Evolutionary conservation across 352 stramenopile species (phyloP).

Genomic region (Globisporangium carolinianum): DNA sequence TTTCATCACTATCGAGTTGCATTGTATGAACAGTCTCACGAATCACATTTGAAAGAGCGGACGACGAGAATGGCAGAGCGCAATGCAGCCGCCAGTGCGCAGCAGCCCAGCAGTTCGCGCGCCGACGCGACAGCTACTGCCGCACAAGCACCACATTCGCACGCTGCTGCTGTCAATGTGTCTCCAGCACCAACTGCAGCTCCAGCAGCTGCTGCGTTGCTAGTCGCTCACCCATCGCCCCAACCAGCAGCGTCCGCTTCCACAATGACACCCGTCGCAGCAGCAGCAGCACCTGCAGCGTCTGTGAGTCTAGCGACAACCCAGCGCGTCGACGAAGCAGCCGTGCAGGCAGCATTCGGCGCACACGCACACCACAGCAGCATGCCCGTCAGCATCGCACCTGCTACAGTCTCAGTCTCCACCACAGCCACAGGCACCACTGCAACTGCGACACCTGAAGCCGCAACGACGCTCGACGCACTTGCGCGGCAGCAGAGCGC

Average conservation of each 20-base stretch:
- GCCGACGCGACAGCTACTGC: not conserved
- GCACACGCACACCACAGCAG: conserved; percentile 5
- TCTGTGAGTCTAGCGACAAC: too few species aligned
- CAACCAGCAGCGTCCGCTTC: not conserved
- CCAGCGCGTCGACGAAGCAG: not conserved
- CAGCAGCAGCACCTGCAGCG: not conserved
- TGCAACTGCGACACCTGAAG: not conserved
- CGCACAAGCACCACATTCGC: not conserved
- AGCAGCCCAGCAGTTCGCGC: conserved; percentile 9
- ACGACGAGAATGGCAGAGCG: too few species aligned
- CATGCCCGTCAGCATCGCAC: not conserved
- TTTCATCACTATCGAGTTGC: too few species aligned
- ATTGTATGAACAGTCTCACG: too few species aligned
- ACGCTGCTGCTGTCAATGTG: not conserved
- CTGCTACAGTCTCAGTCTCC: not conserved
- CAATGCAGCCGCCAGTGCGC: too few species aligned
- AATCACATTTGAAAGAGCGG: too few species aligned
- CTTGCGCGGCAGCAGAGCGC: conserved; percentile 31
- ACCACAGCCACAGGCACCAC: not conserved
- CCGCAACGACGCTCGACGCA: conserved; percentile 16
- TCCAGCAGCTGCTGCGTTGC: not conserved
- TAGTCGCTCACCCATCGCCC: not conserved
- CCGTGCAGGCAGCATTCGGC: conserved; percentile 3
- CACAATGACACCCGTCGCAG: not conserved
- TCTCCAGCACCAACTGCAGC: too few species aligned